Conservation (phyloP, 352 stramenopile species). For the Pythium phragmiticola region DNA sequence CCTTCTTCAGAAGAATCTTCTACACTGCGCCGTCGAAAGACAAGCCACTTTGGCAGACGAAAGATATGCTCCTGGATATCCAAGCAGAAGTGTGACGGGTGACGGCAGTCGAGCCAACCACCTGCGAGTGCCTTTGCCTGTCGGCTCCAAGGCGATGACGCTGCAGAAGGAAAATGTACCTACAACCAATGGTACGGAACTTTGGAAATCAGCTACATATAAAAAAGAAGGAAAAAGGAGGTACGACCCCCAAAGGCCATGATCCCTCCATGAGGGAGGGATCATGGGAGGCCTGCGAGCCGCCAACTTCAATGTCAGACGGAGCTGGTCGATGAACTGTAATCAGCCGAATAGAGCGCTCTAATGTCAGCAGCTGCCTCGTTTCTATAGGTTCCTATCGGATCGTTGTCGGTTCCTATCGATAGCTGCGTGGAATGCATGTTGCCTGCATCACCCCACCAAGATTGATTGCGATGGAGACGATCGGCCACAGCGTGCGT, state of each 20-base stretch:
- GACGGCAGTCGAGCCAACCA: too few relatives aligned
- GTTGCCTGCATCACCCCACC: too few relatives aligned
- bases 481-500: constrained; percentile 53
- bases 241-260: too few relatives aligned
- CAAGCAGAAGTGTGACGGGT: too few relatives aligned
- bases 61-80: too few relatives aligned
- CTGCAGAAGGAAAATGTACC: too few relatives aligned
- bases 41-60: background rate
- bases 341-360: constrained; percentile 8
- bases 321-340: background rate
- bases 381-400: constrained; percentile 5
- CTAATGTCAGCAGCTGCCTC: background rate
- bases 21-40: background rate
- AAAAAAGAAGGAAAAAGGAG: constrained; percentile 16
- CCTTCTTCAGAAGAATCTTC: background rate
- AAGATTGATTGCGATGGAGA: constrained; percentile 36
- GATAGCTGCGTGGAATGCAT: background rate
- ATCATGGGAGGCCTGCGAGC: background rate
- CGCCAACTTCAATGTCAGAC: constrained; percentile 29
- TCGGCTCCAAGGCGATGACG: too few relatives aligned
- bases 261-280: background rate
- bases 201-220: too few relatives aligned
- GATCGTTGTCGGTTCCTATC: background rate
- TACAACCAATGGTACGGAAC: too few relatives aligned
- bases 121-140: too few relatives aligned